Evolutionary conservation across 2,329 filamentous ascomycete species (phyloP).

Genomic region (Aureobasidium sp.): DNA sequence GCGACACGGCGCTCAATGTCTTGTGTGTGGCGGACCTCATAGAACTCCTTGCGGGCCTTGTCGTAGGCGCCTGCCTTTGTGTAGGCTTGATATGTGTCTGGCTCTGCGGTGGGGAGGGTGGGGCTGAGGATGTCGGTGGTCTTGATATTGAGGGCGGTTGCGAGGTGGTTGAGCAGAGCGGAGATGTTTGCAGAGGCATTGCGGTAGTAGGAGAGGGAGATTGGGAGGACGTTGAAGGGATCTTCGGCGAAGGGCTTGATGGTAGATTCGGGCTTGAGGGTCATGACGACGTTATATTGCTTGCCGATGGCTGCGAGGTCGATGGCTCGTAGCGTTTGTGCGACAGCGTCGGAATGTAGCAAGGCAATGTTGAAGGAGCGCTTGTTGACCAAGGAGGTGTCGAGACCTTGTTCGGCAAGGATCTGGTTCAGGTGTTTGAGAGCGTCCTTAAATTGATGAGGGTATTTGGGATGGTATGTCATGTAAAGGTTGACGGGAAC

Average conservation of each 20-base stretch:
- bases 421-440: not conserved
- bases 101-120: slow-evolving; percentile 28
- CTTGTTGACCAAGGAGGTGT: not conserved
- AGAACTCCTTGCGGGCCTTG: slow-evolving; percentile 81
- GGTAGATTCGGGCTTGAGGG: not conserved
- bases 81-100: slow-evolving; percentile 40
- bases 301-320: slow-evolving; percentile 12
- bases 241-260: slow-evolving; percentile 10
- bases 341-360: not conserved
- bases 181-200: not conserved
- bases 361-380: slow-evolving; percentile 5
- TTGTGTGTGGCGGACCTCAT: slow-evolving; percentile 70
- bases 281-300: slow-evolving; percentile 6
- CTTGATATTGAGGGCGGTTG: not conserved
- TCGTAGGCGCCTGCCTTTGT: slow-evolving; percentile 68
- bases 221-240: not conserved
- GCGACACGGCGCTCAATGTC: slow-evolving; percentile 79
- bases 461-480: slow-evolving; percentile 11
- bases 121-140: not conserved
- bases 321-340: not conserved
- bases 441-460: slow-evolving; percentile 4
- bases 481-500: not conserved
- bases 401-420: not conserved
- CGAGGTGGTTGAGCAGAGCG: slow-evolving; percentile 2
- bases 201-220: slow-evolving; percentile 11